These are phyloP conservation scores for Ophiostoma triangulosporum DNA, from an alignment of 2,329 filamentous ascomycete species.

Conservation along the genomic window DNA sequence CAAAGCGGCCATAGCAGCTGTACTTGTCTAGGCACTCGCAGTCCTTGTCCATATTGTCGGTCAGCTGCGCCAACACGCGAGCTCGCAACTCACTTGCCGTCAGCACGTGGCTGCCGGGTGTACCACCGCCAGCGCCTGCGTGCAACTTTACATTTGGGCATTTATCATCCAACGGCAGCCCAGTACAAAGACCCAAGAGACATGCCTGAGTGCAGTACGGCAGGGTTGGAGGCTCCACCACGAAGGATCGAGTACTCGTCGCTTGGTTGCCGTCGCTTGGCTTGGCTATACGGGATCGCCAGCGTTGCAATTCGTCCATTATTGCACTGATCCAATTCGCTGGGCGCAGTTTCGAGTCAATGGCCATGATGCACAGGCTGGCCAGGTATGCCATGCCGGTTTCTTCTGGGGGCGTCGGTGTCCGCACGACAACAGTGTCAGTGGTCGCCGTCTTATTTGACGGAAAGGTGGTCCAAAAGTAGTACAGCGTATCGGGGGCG, in stretches of 20 bases:
- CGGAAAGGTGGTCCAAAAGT: background rate
- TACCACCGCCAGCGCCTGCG: background rate
- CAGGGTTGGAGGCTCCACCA: background rate
- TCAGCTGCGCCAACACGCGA: background rate
- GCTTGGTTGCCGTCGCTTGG: too few species aligned
- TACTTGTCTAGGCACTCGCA: constrained; percentile 1
- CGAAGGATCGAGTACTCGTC: background rate
- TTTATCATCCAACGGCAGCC: background rate
- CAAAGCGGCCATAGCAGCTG: background rate
- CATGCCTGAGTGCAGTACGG: constrained; percentile 8
- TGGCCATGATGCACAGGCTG: background rate
- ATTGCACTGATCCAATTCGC: constrained; percentile 3
- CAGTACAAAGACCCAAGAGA: background rate
- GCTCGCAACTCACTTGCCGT: background rate
- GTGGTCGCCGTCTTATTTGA: too few species aligned
- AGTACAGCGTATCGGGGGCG: constrained; percentile 8
- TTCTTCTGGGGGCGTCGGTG: background rate
- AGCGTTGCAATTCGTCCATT: too few species aligned
- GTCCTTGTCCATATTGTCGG: background rate
- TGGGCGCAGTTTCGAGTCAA: background rate
- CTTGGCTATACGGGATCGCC: too few species aligned
- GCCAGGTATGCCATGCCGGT: constrained; percentile 6
- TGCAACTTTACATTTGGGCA: constrained; percentile 7
- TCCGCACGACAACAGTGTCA: background rate
- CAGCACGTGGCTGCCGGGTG: background rate